A percentile compares a stretch with the other conserved stretches of the same genome.
These are phyloP conservation scores for Sugiyamaella americana DNA, from an alignment of 805 yeast species.

Conservation along the genomic window DNA sequence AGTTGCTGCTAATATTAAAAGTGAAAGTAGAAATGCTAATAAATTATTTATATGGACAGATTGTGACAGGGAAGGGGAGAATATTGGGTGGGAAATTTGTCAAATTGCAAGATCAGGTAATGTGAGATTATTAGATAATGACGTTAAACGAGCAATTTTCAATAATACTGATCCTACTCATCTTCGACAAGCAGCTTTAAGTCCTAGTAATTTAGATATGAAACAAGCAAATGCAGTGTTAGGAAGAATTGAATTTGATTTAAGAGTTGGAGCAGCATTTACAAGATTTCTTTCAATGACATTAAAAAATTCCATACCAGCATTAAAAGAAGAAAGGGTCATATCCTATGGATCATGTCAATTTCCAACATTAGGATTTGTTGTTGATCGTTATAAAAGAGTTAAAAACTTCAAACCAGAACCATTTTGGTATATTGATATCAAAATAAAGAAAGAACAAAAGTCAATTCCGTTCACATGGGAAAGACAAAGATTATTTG, in stretches of 20 bases:
- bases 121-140: constrained; percentile 39
- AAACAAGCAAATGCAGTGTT: constrained; percentile 75
- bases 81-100: constrained; percentile 77
- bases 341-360: constrained; percentile 92
- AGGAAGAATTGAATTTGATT: constrained; percentile 80
- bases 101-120: constrained; percentile 59
- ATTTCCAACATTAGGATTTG: constrained; percentile 94
- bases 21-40: constrained; percentile 56
- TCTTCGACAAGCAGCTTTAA: constrained; percentile 63
- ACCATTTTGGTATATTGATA: constrained; percentile 67
- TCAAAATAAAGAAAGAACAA: constrained; percentile 35
- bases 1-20: constrained; percentile 60
- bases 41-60: constrained; percentile 94
- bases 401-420: constrained; percentile 69
- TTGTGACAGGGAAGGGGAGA: constrained; percentile 96
- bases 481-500: constrained; percentile 69
- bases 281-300: constrained; percentile 68
- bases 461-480: constrained; percentile 48
- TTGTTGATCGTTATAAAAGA: constrained; percentile 82
- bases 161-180: constrained; percentile 80
- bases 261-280: constrained; percentile 83
- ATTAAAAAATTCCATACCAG: constrained; percentile 31
- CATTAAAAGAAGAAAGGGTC: constrained; percentile 26
- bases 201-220: constrained; percentile 59
- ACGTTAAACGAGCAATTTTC: constrained; percentile 70